Conservation (phyloP, 192 early-diverging fungal genomes). For the Rhizophlyctis rosea region DNA sequence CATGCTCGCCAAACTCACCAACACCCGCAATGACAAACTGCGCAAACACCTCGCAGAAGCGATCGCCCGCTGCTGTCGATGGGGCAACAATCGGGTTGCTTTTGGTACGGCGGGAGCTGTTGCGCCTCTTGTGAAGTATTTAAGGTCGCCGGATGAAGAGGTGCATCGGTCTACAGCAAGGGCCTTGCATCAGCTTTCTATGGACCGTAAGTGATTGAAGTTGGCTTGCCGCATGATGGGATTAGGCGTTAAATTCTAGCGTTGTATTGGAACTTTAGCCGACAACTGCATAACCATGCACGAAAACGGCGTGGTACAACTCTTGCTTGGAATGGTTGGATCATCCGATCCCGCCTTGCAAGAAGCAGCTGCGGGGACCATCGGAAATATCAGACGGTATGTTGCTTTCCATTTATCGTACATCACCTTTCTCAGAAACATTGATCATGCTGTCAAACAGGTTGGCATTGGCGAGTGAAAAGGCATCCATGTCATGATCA, state of each 20-base stretch:
- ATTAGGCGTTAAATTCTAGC: neutral
- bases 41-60: conserved; percentile 62
- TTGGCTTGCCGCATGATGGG: neutral
- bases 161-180: conserved; percentile 60
- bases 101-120: conserved; percentile 61
- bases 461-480: conserved; percentile 60
- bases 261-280: conserved; percentile 31
- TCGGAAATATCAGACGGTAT: conserved; percentile 62
- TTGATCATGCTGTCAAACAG: conserved; percentile 20
- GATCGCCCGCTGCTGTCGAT: conserved; percentile 61
- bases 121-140: conserved; percentile 63
- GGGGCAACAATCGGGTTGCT: conserved; percentile 65
- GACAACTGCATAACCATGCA: conserved; percentile 72
- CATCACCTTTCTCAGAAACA: neutral
- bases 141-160: conserved; percentile 57
- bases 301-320: conserved; percentile 64
- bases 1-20: conserved; percentile 61
- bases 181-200: conserved; percentile 65
- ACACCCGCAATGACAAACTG: conserved; percentile 57
- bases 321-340: conserved; percentile 63
- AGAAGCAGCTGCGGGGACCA: conserved; percentile 64
- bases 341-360: conserved; percentile 53
- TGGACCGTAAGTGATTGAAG: conserved; percentile 51
- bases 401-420: neutral
- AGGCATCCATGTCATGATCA: conserved; percentile 43